Evolutionary conservation across 2,329 filamentous ascomycete genomes (phyloP).

Genomic region (Hortaea werneckii): DNA sequence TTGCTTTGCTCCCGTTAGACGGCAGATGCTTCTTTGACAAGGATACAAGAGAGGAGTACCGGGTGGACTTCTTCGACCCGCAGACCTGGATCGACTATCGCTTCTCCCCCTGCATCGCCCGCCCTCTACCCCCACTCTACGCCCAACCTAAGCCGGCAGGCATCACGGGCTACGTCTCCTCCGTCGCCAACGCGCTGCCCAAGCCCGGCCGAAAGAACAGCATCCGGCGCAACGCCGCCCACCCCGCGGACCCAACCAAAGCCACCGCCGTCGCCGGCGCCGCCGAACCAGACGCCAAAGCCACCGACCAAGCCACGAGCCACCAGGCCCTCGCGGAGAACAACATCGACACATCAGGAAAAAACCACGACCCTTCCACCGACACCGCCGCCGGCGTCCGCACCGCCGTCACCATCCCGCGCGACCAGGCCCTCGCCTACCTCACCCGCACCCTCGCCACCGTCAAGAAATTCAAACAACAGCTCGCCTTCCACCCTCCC

Average conservation of each 20-base stretch:
- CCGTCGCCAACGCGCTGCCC: slow-evolving; percentile 37
- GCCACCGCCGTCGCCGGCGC: slow-evolving; percentile 14
- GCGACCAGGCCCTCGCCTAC: slow-evolving; percentile 51
- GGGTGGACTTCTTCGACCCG: slow-evolving; percentile 72
- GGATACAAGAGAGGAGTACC: slow-evolving; percentile 67
- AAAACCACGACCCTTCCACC: slow-evolving; percentile 5
- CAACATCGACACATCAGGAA: slow-evolving; percentile 32
- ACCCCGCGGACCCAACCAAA: slow-evolving; percentile 6
- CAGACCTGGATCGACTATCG: slow-evolving; percentile 70
- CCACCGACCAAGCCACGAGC: slow-evolving; percentile 18
- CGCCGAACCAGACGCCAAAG: slow-evolving; percentile 17
- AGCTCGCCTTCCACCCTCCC: slow-evolving; percentile 52
- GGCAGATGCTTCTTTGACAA: slow-evolving; percentile 83
- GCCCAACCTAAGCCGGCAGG: slow-evolving; percentile 26
- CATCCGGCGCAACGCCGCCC: slow-evolving; percentile 4
- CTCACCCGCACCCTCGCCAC: slow-evolving; percentile 63
- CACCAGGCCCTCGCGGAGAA: slow-evolving; percentile 30
- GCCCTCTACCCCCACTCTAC: slow-evolving; percentile 49
- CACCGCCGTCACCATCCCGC: slow-evolving; percentile 44
- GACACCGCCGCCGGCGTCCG: slow-evolving; percentile 15
- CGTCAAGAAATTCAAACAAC: slow-evolving; percentile 64
- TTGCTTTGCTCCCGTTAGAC: slow-evolving; percentile 73
- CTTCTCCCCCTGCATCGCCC: slow-evolving; percentile 66
- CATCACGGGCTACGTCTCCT: slow-evolving; percentile 35
- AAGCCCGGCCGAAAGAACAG: slow-evolving; percentile 19